Evolutionary conservation across 768 basidiomycete genomes (phyloP), one percentile per base, ranked within the genome.

Genomic region (Cystobasidium onofrii): DNA sequence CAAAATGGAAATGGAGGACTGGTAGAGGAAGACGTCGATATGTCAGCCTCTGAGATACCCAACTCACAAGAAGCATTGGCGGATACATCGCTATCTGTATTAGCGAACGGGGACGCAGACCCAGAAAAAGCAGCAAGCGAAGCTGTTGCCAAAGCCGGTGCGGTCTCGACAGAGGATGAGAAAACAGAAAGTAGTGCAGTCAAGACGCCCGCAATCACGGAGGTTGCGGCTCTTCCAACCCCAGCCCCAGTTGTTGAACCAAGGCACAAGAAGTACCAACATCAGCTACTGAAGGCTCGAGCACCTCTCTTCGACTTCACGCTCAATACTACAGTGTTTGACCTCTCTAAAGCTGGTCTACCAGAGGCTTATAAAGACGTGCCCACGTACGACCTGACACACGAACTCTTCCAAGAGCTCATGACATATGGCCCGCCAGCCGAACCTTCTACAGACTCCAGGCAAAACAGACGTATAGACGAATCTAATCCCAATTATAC

Each of bases 401-500:
- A 85, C 1, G 85, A 86, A 36, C 86, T 97, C 50, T 96, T 96
- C 80, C 92, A 93, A 0, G 95, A 96, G 71, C 85, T 95, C 13
- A 77, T 77, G 0, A 75, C 81, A 10, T 84, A 82, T 86, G 86
- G 23, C 70, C 73, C 73, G 70, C 77, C 64, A 1, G 64, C 29
- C 60, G 75, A 76, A 69, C 75, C 41, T 43, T 33, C 52, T 73
- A 75, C 64, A 79, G 78, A 52, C 86, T 76, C 86, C 91, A 77
- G 89, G 88, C 79, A 86, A 84, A 80, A 88, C 85, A 81, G 80
- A 36, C 85, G 95, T 34, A 78, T 86, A 0, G 95, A 98, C 77
- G 92, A 93, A 64, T 86, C 82, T 7, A 78, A 88, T 9, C 86
- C 87, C 0, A 76, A 73, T 18, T 87, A 87, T 72, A 87, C 88